Base-by-base conservation (phyloP, 2,329 filamentous ascomycete species). In the Coleophoma eucalyptorum region DNA sequence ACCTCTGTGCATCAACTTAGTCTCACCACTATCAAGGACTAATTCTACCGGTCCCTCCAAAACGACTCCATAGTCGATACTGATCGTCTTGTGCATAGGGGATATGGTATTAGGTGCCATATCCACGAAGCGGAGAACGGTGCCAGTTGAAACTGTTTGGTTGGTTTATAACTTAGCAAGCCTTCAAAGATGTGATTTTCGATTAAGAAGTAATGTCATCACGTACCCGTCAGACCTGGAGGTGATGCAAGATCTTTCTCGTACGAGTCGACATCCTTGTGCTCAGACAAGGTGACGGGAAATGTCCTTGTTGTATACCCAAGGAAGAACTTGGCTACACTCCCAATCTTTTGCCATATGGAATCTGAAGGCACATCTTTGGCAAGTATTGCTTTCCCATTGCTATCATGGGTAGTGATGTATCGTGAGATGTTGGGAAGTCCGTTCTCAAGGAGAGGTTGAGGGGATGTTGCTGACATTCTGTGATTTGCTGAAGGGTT, bases 41-140 rank as follows among this genome's bases (percentile, higher is more conserved):
- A 73, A 55, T 4, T 70, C 68, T 5, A 75, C 66, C 49, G 67
- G 64, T 2, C 73, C 72, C 7, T 65, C 60, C 7, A 75, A 15
- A 15, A 76, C 66, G 31, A 71, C 60, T 15, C 60, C 64, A 46
- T 74, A 75, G 56, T 76, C 73, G 16, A 74, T 56, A 48, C 64
- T 73, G 19, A 63, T 49, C 0, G 72, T 75, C 16, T 69, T 68
- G 52, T 75, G 73, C 69, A 75, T 71, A 1, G 70, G 69, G 10
- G 63, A 51, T 2, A 26, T n/a, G 3, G 18, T 15, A 1, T 46
- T 50, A 0, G 62, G 62, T 1, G 52, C 50, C 32, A 63, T 58
- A 37, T 65, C 62, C 0, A 64, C 60, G 6, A 56, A 54, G 3
- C 62, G 50, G 3, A 62, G 53, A 1, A 62, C 61, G 0, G 58